Conservation (phyloP, 1,284 basidiomycete genomes). For the Psilocybe mexicana region DNA sequence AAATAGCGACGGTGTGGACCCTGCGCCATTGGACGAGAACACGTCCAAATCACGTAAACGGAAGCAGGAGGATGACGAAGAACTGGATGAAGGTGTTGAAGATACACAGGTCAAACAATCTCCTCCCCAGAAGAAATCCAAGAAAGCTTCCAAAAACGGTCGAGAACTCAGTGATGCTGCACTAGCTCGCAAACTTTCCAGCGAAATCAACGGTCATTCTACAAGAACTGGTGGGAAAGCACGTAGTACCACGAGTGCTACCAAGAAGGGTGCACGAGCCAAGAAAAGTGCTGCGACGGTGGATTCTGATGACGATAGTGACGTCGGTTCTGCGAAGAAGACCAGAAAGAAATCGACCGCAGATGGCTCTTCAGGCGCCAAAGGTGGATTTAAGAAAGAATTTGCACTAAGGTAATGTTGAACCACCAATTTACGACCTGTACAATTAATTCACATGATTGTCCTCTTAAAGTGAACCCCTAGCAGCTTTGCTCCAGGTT, state of each 20-base stretch:
- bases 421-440: not conserved
- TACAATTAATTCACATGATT: slow-evolving; percentile 9
- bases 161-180: slow-evolving; percentile 62
- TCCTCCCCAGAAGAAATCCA: slow-evolving; percentile 45
- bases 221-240: slow-evolving; percentile 45
- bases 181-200: slow-evolving; percentile 67
- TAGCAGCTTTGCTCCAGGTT: slow-evolving; percentile 57
- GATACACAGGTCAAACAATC: slow-evolving; percentile 32
- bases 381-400: slow-evolving; percentile 77
- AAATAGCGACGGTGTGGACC: slow-evolving; percentile 33
- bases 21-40: slow-evolving; percentile 28
- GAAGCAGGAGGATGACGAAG: slow-evolving; percentile 37
- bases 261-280: slow-evolving; percentile 42
- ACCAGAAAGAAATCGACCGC: slow-evolving; percentile 35
- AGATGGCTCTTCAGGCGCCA: slow-evolving; percentile 38
- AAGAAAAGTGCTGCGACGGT: slow-evolving; percentile 59
- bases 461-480: slow-evolving; percentile 50
- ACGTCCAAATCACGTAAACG: slow-evolving; percentile 36
- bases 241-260: slow-evolving; percentile 38
- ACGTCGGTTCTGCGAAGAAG: slow-evolving; percentile 39
- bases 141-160: slow-evolving; percentile 41
- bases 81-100: slow-evolving; percentile 32
- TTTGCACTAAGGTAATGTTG: slow-evolving; percentile 65
- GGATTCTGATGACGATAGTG: slow-evolving; percentile 55
- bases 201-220: slow-evolving; percentile 68